Evolutionary conservation across 78 protist species (phyloP), one percentile per base, ranked within the genome.

Genomic region (Fonticula alba): DNA sequence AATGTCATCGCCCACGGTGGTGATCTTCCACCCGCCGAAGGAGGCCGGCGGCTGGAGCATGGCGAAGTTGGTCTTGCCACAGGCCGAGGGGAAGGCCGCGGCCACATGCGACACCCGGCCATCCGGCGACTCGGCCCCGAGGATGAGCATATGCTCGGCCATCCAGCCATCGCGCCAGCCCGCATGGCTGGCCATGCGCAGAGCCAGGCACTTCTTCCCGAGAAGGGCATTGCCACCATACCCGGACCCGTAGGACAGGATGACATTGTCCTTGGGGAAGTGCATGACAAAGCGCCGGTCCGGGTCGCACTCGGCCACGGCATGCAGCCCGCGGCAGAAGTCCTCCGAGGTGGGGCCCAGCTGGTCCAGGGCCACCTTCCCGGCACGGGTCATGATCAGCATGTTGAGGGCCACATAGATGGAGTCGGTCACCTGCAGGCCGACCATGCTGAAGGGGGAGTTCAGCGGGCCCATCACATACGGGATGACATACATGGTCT

Each of bases 71-170:
- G 95, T 89, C 74, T 89, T 89, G 33, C 95, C 95, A 68, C 95
- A 89, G 14, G 86, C 86, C 0, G 78, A 62, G 26, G 95, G 95
- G 76, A 78, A 89, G 33, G 88, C 90, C 0, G 87, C 95, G 20
- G 87, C 79, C 41, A 88, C 62, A 58, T 75, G 75, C 19, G 49
- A 11, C 26, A 1, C 3, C 31, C 1, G 52, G 13, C 57, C 62
- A 0, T 4, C 24, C 20, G 38, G 29, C 29, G 14, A 11, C 29
- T 7, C 2, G 33, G 68, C 52, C 13, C 76, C 78, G 4, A 84
- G 69, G 27, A 89, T 74, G 40, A 89, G 62, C 89, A 83, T 83
- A 68, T 89, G 95, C 74, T 89, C 95, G n/a, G 95, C 90, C 31
- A 86, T 19, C 92, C 92, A 84, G 14, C 84, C 89, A 19, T 84